These are phyloP conservation scores for Cutaneotrichosporon sp. DNA, from an alignment of 1,284 basidiomycete species.

Conservation along the genomic window DNA sequence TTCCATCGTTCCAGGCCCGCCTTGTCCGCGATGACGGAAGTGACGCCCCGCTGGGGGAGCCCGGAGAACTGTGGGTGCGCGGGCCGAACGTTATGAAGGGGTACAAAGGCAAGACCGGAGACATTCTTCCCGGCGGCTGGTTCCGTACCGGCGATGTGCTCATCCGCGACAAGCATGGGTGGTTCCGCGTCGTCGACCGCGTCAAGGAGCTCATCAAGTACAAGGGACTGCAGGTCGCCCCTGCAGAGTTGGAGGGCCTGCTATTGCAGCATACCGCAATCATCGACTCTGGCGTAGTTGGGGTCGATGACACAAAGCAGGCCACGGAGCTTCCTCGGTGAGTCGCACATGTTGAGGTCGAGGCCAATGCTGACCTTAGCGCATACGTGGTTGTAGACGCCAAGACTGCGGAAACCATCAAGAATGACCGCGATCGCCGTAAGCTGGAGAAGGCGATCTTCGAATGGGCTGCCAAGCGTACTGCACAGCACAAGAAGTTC, in stretches of 20 bases:
- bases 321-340: conserved; percentile 53
- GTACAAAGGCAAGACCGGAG: conserved; percentile 8
- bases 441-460: conserved; percentile 54
- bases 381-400: conserved; percentile 25
- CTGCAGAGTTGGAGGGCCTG: conserved; percentile 72
- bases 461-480: conserved; percentile 60
- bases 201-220: conserved; percentile 82
- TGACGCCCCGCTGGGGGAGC: conserved; percentile 53
- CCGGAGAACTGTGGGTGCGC: conserved; percentile 74
- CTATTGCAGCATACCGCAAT: conserved; percentile 66
- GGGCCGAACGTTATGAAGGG: conserved; percentile 58
- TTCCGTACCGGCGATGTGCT: conserved; percentile 80
- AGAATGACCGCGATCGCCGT: not conserved
- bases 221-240: conserved; percentile 60
- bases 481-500: conserved; percentile 51
- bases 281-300: conserved; percentile 66
- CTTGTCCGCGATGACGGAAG: conserved; percentile 54
- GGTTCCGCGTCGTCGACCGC: conserved; percentile 48
- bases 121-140: conserved; percentile 52
- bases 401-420: not conserved
- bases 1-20: conserved; percentile 72
- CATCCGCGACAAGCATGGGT: conserved; percentile 59
- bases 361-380: not conserved
- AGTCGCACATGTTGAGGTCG: not conserved
- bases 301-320: conserved; percentile 58